Evolutionary conservation across 768 basidiomycete species (phyloP).

Genomic region (Agrocybe pediades): DNA sequence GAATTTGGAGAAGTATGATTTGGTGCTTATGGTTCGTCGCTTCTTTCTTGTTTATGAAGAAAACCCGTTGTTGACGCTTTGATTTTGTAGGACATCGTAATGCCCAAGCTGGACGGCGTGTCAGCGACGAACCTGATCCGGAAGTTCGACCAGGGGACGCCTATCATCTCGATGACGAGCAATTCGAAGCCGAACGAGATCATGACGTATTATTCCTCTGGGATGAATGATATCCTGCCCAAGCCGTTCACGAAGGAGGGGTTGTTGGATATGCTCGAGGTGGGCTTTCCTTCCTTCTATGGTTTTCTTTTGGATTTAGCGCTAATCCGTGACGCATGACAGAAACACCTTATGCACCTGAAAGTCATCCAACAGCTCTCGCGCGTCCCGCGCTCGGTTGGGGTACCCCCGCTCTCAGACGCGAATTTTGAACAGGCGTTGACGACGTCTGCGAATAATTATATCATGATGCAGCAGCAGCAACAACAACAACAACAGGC

Average conservation of each 20-base stretch:
- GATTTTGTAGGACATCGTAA: conserved; percentile 81
- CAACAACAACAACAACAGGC: background rate
- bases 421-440: conserved; percentile 56
- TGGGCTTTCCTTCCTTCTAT: conserved; percentile 25
- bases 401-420: conserved; percentile 65
- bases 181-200: conserved; percentile 93
- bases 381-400: conserved; percentile 62
- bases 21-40: conserved; percentile 81
- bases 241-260: conserved; percentile 98
- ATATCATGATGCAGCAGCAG: conserved; percentile 12
- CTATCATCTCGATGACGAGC: conserved; percentile 98
- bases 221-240: conserved; percentile 96
- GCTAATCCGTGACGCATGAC: background rate
- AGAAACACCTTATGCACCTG: conserved; percentile 89
- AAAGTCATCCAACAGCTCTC: conserved; percentile 84
- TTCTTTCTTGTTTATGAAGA: conserved; percentile 7
- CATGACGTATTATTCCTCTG: conserved; percentile 85
- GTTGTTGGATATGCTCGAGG: conserved; percentile 90
- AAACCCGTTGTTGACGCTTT: background rate
- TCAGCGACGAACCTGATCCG: conserved; percentile 92
- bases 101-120: conserved; percentile 87
- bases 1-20: conserved; percentile 94
- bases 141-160: conserved; percentile 93
- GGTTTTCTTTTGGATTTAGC: background rate
- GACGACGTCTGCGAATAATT: conserved; percentile 24